phyloP scores from a whole-genome alignment of 2,329 filamentous ascomycete genomes.

The Cytospora mali region DNA sequence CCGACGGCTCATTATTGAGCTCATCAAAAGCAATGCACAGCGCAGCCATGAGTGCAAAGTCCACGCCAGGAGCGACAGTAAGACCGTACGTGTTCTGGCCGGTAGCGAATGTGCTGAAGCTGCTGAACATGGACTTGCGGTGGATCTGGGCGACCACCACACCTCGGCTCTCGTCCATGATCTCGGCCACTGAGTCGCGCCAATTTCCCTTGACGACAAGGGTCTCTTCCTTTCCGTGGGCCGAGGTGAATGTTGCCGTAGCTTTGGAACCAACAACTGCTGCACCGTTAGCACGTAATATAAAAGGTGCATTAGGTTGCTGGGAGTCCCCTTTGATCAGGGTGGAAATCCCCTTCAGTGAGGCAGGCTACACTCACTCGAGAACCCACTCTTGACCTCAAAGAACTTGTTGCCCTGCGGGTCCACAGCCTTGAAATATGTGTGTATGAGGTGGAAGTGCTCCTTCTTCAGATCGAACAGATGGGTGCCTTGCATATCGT shows the following conservation, averaged over 20 bases:
- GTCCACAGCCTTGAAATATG: conserved; percentile 54
- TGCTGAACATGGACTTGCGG: conserved; percentile 54
- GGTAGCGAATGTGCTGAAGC: conserved; percentile 58
- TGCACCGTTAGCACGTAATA: not conserved
- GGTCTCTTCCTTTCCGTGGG: conserved; percentile 47
- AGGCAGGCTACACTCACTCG: conserved; percentile 44
- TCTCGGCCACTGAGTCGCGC: conserved; percentile 59
- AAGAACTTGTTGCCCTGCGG: conserved; percentile 50
- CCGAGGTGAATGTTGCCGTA: conserved; percentile 54
- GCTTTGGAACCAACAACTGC: conserved; percentile 58
- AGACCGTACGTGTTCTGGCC: conserved; percentile 68
- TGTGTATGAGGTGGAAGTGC: conserved; percentile 48
- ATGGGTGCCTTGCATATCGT: conserved; percentile 54
- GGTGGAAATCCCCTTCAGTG: too few species aligned
- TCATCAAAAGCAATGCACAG: conserved; percentile 71
- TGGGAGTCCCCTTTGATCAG: too few species aligned
- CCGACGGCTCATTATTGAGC: conserved; percentile 56
- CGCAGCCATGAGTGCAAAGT: conserved; percentile 66
- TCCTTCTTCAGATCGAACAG: conserved; percentile 63
- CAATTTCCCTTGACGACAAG: conserved; percentile 65
- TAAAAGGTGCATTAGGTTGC: too few species aligned
- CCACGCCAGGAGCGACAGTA: conserved; percentile 64
- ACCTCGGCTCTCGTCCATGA: conserved; percentile 54
- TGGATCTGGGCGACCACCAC: conserved; percentile 60
- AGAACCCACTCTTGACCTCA: conserved; percentile 58